These are phyloP conservation scores for Solanum hybrid DNA, from an alignment of 305 asterid genomes.

Conservation along the genomic window DNA sequence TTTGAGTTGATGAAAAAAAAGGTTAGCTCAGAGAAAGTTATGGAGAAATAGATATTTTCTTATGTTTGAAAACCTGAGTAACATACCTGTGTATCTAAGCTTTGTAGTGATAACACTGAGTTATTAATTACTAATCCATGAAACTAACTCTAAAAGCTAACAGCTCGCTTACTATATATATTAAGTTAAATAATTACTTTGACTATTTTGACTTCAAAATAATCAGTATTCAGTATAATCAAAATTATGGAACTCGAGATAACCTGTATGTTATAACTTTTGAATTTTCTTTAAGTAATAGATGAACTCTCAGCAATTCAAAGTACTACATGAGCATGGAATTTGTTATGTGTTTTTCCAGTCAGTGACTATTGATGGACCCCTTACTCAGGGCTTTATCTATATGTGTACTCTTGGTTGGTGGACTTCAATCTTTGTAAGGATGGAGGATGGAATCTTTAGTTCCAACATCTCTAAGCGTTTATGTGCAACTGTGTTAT, in stretches of 20 bases:
- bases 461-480: not conserved
- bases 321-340: not conserved
- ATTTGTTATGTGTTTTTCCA: not conserved
- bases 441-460: not conserved
- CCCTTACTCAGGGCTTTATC: not conserved
- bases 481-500: not conserved
- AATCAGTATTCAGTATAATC: not conserved
- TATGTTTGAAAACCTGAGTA: not conserved
- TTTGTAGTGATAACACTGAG: not conserved
- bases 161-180: not conserved
- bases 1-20: not conserved
- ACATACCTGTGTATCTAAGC: not conserved
- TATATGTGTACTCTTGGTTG: not conserved
- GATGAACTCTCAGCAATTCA: not conserved
- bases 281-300: not conserved
- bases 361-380: not conserved
- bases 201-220: not conserved
- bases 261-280: not conserved
- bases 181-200: not conserved
- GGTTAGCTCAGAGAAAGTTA: not conserved
- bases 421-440: not conserved
- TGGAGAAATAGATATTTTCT: not conserved
- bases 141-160: not conserved
- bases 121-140: not conserved
- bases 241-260: not conserved